Evolutionary conservation across 2,329 filamentous ascomycete species (phyloP).

Genomic region (Amauroascus verrucosus): DNA sequence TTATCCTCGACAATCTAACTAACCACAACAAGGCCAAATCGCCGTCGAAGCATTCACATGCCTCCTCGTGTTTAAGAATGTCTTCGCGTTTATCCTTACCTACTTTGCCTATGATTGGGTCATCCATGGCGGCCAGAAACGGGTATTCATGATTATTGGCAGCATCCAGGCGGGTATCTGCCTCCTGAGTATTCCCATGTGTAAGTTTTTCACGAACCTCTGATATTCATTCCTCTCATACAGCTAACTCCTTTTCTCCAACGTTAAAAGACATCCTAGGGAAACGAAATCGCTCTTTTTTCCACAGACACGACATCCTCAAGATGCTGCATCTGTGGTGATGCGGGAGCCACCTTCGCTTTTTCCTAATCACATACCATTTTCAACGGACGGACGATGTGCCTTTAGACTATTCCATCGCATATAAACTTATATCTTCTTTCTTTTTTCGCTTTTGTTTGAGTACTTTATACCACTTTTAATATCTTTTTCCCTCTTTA

Average conservation of each 20-base stretch:
- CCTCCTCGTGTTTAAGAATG: conserved; percentile 86
- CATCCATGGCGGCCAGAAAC: conserved; percentile 45
- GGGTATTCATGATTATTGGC: conserved; percentile 58
- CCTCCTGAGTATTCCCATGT: conserved; percentile 61
- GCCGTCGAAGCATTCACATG: conserved; percentile 82
- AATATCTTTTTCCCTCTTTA: not conserved
- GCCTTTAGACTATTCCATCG: not conserved
- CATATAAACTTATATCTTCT: not conserved
- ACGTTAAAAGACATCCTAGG: conserved; percentile 69
- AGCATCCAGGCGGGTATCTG: conserved; percentile 72
- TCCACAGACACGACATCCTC: conserved; percentile 63
- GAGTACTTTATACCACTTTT: not conserved
- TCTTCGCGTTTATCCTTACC: conserved; percentile 79
- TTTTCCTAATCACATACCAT: not conserved
- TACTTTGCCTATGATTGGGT: conserved; percentile 82
- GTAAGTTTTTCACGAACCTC: conserved; percentile 47
- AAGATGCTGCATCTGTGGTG: conserved; percentile 28
- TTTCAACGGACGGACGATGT: not conserved
- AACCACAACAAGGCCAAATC: conserved; percentile 51
- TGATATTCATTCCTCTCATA: not conserved
- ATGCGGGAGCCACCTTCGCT: not conserved
- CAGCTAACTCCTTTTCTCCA: too few species aligned
- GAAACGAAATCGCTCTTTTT: conserved; percentile 66
- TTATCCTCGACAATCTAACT: not conserved
- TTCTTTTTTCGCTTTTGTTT: not conserved